Base-by-base conservation (phyloP, 208 protist genomes). In the Naegleria fowleri region DNA sequence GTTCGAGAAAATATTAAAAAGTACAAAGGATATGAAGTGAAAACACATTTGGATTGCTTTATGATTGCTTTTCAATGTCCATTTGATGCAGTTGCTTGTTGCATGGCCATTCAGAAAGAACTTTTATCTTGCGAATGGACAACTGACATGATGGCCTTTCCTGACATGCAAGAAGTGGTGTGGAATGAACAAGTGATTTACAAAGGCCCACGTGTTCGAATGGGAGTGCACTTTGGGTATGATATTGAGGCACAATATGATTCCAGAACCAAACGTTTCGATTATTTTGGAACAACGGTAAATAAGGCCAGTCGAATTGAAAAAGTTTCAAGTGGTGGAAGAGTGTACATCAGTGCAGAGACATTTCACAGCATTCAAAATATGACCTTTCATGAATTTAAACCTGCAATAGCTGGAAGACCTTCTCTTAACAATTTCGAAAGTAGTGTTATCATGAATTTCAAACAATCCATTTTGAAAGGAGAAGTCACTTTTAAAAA, bases 281-380 rank as follows among this genome's bases (percentile, higher is more conserved):
- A 90, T 48, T 90, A 90, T 16, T 90, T 84, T 83, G 87, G 87
- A 40, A 90, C n/a, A 6, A 29, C 29, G 0, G 87, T 90, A 41
- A 90, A 90, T 41, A 40, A 59, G 39, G 87, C 87, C 6, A 11
- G 39, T n/a, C 36, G 87, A 29, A 13, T 59, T 39, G 87, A 90
- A 83, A n/a, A 19, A 39, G 25, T 19, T 6, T 16, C 87, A 40
- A 39, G 16, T 25, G 87, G 87, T 39, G 87, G 87, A 13, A 6
- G 40, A 83, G 33, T 90, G 4, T 79, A 29, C 36, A 33, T 79
- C 9, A 36, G 29, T 79, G 19, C 16, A 15, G 29, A 79, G 43
- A 48, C 43, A 48, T 48, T 48, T 48, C 43, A n/a, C 0, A 48
- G 43, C 43, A 48, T 48, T 48, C 1, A 7, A 7, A 48, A 48